phyloP scores from a whole-genome alignment of 805 yeast genomes.

The Lipomyces mesembrius region DNA sequence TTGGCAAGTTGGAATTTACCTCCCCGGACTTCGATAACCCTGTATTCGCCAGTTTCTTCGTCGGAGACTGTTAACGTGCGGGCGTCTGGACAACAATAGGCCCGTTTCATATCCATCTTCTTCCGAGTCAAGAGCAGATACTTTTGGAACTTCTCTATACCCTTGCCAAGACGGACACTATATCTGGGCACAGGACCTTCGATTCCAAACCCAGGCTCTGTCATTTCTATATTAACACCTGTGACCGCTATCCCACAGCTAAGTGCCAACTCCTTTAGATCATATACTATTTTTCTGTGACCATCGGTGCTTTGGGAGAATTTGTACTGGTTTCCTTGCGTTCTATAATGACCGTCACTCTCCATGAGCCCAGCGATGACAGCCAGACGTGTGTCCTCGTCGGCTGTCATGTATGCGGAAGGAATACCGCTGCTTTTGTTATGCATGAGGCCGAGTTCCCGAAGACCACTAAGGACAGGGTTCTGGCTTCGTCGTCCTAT shows the following conservation, averaged over 20 bases:
- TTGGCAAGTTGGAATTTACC: no score
- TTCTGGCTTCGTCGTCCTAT: not conserved
- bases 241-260: not conserved
- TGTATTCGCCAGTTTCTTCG: no score
- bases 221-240: not conserved
- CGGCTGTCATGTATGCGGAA: not conserved
- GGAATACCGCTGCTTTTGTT: not conserved
- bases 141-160: not conserved
- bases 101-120: not conserved
- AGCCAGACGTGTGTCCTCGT: not conserved
- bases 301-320: not conserved
- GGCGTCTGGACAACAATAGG: no score
- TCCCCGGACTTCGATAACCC: no score
- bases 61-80: no score
- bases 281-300: not conserved
- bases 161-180: not conserved
- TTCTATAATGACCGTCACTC: not conserved
- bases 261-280: not conserved
- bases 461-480: not conserved
- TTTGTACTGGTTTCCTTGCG: not conserved
- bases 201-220: no score
- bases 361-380: not conserved
- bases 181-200: not conserved
- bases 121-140: not conserved
- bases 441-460: not conserved